These are phyloP conservation scores for Salvia hispanica DNA, from an alignment of 257 asterid genomes.

Conservation along the genomic window DNA sequence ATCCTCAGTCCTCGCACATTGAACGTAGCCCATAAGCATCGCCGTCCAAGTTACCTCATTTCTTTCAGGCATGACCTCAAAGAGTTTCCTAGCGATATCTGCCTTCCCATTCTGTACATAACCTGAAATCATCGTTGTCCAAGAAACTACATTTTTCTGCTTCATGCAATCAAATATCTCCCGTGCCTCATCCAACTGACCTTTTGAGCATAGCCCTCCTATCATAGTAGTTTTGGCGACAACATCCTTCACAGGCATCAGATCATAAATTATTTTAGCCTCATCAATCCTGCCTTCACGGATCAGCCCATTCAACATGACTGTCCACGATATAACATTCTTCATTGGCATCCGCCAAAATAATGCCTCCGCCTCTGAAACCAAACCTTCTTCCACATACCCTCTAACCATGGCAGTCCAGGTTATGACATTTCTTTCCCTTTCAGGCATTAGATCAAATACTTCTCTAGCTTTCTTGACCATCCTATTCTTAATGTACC, in stretches of 20 bases:
- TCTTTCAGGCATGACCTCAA: constrained; percentile 82
- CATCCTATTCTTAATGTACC: constrained; percentile 67
- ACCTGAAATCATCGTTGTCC: constrained; percentile 79
- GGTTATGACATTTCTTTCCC: constrained; percentile 59
- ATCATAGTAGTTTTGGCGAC: constrained; percentile 69
- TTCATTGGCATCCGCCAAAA: constrained; percentile 74
- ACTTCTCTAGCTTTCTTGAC: constrained; percentile 57
- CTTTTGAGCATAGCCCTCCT: constrained; percentile 66
- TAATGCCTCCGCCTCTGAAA: constrained; percentile 56
- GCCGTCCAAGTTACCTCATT: constrained; percentile 85
- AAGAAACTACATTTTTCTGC: constrained; percentile 60
- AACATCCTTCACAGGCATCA: constrained; percentile 70
- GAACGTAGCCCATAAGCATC: constrained; percentile 63
- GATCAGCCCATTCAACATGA: constrained; percentile 72
- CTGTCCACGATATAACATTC: constrained; percentile 78
- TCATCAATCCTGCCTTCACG: constrained; percentile 54
- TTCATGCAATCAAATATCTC: constrained; percentile 60
- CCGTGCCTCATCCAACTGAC: constrained; percentile 64
- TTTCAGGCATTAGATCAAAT: constrained; percentile 65
- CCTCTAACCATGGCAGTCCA: constrained; percentile 80
- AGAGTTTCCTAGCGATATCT: constrained; percentile 69
- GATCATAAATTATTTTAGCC: constrained; percentile 49
- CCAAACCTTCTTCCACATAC: constrained; percentile 58
- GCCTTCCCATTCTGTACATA: constrained; percentile 65
- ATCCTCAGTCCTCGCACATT: constrained; percentile 58